Base-by-base conservation (phyloP, 345 rosid species). In the Chamaenerion angustifolium region DNA sequence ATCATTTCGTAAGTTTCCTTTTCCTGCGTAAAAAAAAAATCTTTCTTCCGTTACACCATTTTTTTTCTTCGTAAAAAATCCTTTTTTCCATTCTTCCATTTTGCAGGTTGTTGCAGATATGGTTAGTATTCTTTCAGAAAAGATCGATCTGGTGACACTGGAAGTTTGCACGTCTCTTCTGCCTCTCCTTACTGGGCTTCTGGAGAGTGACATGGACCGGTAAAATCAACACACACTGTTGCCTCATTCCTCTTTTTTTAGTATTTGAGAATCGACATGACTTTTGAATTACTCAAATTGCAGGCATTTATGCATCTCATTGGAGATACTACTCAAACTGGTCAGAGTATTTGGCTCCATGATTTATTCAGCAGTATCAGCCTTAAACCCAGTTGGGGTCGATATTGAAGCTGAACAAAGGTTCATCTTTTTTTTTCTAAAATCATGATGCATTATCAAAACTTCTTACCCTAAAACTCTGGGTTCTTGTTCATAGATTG, bases 381-480 rank as follows among this genome's bases (percentile, higher is more conserved):
- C 96, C 61, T 73, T 94, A 42, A 56, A 83, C 54, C 68, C 95
- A 46, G 90, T 88, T 60, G 99, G 99, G 48, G 86, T 93, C 55
- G 96, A 93, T 67, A 82, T 93, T 51, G 99, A 93, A 77, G 96
- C 95, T 41, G 96, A 93, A 63, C 90, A 81, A 67, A 93, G 99
- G 99, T 85, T 49, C 18, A 70, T 52, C 19, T 16, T 21, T 21
- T 49, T 31, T 1, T 8, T 12, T 25, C 14, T 2, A 14, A 14
- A 40, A 12, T 16, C 12, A 9, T 50, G 15, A 0, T 14, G 16
- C 4, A 6, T 21, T 11, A 4, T 49, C 1, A 17, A 2, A 23
- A 27, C 1, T 21, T 15, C 8, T 45, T 16, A 21, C 18, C 11
- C 0, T 31, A 14, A 1, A 6, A 49, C 12, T 1, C 31, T n/a